A percentile compares a stretch with the other conserved stretches of the same genome.
Conservation (phyloP, 345 rosid species). For the Boechera stricta region DNA sequence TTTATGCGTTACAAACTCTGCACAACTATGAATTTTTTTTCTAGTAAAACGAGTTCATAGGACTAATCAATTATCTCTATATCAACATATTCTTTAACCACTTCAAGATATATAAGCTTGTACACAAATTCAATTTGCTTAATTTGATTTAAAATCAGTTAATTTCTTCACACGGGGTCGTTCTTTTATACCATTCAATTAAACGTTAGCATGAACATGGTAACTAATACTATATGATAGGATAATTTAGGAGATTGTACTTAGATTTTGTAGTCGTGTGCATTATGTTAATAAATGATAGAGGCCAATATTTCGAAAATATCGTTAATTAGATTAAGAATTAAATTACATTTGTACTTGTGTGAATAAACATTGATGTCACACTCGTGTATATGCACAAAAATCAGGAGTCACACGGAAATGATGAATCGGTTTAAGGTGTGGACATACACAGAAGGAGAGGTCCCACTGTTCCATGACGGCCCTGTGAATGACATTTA, state of each 20-base stretch:
- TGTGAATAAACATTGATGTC: conserved; percentile 22
- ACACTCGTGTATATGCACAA: not conserved
- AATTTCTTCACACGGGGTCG: not conserved
- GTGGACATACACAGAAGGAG: conserved; percentile 77
- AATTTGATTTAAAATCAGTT: not conserved
- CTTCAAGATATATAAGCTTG: not conserved
- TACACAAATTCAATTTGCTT: not conserved
- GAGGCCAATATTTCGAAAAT: not conserved
- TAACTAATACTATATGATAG: too few species aligned
- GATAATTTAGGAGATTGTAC: not conserved
- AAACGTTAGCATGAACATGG: too few species aligned
- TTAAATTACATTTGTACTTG: not conserved
- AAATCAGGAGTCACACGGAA: conserved; percentile 67
- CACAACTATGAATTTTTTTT: too few species aligned
- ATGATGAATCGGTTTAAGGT: conserved; percentile 72
- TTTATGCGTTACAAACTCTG: too few species aligned
- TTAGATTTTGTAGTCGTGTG: not conserved
- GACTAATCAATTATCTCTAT: too few species aligned
- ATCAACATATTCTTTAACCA: too few species aligned
- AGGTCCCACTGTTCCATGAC: conserved; percentile 62
- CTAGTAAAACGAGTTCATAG: too few species aligned
- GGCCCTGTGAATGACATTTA: conserved; percentile 71
- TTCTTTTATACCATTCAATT: not conserved
- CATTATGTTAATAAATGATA: not conserved
- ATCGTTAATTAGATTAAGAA: not conserved